A percentile compares a stretch with the other conserved stretches of the same genome.
phyloP scores from a whole-genome alignment of 2,329 filamentous ascomycete genomes.

The Pleoardoris graminearum region DNA sequence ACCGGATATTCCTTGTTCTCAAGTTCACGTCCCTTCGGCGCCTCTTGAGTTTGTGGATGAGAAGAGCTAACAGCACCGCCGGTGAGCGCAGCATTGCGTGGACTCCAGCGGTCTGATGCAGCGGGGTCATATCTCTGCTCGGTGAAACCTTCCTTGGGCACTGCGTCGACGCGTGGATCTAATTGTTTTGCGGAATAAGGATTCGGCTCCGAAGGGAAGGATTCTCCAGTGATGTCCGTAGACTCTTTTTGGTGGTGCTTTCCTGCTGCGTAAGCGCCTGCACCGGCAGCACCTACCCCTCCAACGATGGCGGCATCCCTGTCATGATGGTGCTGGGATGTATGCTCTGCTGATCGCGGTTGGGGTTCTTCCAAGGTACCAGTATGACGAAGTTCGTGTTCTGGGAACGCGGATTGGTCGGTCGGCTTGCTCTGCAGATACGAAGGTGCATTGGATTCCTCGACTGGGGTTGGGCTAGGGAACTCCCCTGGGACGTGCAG shows the following conservation, averaged over 20 bases:
- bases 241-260: slow-evolving; percentile 14
- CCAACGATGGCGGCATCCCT: slow-evolving; percentile 33
- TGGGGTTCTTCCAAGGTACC: slow-evolving; percentile 26
- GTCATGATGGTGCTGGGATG: slow-evolving; percentile 27
- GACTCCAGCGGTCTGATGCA: slow-evolving; percentile 11
- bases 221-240: slow-evolving; percentile 7
- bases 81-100: slow-evolving; percentile 13
- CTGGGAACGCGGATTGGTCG: slow-evolving; percentile 4
- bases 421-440: slow-evolving; percentile 11
- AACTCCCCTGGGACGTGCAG: slow-evolving; percentile 42
- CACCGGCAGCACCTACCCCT: slow-evolving; percentile 28
- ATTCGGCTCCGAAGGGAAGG: slow-evolving; percentile 22
- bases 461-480: slow-evolving; percentile 34
- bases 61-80: slow-evolving; percentile 12
- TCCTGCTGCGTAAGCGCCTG: slow-evolving; percentile 27
- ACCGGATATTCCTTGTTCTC: neutral
- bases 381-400: slow-evolving; percentile 30
- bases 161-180: slow-evolving; percentile 33
- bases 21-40: neutral
- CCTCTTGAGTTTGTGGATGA: slow-evolving; percentile 1
- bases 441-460: slow-evolving; percentile 30
- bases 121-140: slow-evolving; percentile 28
- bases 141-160: slow-evolving; percentile 15
- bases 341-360: slow-evolving; percentile 14
- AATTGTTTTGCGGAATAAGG: slow-evolving; percentile 32